Evolutionary conservation across 208 protist genomes (phyloP).

Genomic region (Acanthamoeba culbertsoni): DNA sequence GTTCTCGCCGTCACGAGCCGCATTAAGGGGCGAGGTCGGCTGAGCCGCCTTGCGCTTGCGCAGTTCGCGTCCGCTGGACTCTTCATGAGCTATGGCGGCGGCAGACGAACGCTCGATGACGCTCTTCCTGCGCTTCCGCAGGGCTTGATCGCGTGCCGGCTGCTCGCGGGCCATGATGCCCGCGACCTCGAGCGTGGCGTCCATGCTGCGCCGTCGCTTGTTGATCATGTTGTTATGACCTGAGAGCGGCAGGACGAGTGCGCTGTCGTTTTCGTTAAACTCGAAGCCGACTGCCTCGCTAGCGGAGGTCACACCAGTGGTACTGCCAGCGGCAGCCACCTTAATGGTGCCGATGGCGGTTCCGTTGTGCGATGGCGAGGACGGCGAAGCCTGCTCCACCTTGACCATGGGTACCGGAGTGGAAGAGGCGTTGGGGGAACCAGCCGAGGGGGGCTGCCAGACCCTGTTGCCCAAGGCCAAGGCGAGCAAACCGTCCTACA

Average conservation of each 20-base stretch:
- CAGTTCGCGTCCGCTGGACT: not conserved
- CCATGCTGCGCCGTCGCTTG: not conserved
- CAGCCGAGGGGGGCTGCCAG: not conserved
- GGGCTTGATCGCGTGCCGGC: not conserved
- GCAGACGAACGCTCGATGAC: not conserved
- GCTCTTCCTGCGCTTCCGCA: not conserved
- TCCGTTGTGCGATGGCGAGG: no score
- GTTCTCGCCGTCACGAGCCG: not conserved
- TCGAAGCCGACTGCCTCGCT: not conserved
- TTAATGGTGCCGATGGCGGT: not conserved
- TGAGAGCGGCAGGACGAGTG: not conserved
- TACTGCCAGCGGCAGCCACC: not conserved
- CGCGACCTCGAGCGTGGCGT: not conserved
- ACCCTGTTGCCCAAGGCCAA: not conserved
- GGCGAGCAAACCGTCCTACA: not conserved
- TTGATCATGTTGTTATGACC: not conserved
- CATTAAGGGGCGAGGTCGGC: not conserved
- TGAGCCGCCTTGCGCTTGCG: not conserved
- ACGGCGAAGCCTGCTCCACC: not conserved
- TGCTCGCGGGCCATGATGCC: not conserved
- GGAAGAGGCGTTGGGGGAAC: not conserved
- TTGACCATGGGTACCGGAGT: not conserved
- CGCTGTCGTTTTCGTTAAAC: not conserved
- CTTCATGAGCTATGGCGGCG: not conserved
- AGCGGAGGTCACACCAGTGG: not conserved